Base-by-base conservation (phyloP, 1,284 basidiomycete genomes). In the Dichomitus squalens region DNA sequence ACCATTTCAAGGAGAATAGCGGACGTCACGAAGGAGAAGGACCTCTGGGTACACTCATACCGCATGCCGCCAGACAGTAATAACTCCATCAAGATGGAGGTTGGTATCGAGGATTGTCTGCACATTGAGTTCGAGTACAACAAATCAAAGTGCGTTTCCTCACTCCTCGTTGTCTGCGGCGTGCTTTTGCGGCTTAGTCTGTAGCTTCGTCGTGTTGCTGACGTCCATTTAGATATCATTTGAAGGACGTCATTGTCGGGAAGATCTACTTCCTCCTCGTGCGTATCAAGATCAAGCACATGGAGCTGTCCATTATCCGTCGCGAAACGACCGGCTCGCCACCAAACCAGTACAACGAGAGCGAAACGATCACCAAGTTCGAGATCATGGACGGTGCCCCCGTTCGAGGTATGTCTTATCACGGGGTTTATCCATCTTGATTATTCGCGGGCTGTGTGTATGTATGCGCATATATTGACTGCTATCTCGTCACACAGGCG, bases 91-190 rank as follows among this genome's bases (percentile, higher is more conserved):
- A 98, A 97, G 82, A 99, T 99, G 97, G 96, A 99, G 75, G 97
- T 99, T 35, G 96, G 96, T 16, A 98, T 99, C 61, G 96, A 98
- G 72, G 96, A 99, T 72, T 98, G 96, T 74, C 76, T 98, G 66
- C 96, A 99, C 73, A 99, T 99, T 69, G 96, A 99, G 75, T 98
- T 99, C 68, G 96, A 99, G 76, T 98, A 99, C 78, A 98, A 99
- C 82, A 98, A 98, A 74, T 97, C 95, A 58, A 98, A 98, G 95
- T 93, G 63, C 62, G 89, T 78, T 36, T 39, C 2, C 23, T 20
- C 5, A 23, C 9, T 25, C 34, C 23, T 11, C 12, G 7, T 11
- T 49, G 5, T 12, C 18, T 4, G 9, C 25, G n/a, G 12, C 4
- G 3, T n/a, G 9, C 31, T n/a, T 34, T 21, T 12, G 7, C 20